Evolutionary conservation across 2,329 filamentous ascomycete species (phyloP), one percentile per base, ranked within the genome.

Genomic region (Trichoderma brevicompactum): DNA sequence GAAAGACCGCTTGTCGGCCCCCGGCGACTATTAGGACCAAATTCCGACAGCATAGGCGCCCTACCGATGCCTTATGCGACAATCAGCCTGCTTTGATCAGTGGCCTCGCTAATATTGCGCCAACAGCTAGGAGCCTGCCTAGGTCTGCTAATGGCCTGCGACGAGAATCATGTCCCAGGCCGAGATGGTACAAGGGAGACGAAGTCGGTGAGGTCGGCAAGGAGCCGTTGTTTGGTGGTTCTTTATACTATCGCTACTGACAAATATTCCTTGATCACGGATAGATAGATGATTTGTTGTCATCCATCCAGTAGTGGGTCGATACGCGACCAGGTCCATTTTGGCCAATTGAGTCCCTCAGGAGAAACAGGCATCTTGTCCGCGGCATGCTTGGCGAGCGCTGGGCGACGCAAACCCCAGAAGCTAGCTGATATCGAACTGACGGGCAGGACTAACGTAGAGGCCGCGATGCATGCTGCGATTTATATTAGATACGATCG

Each of bases 221-320:
- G 58, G 48, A 28, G 38, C 48, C n/a, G 38, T 52, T 10, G 28
- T 34, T 38, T 63, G 41, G 36, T 13, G 38, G 6, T 44, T 60
- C 56, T 52, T 63, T 52, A 63, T 63, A 49, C 23, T 13, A 54
- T 44, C 50, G 17, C 43, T 34, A 54, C 50, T 54, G 59, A 63
- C 59, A 44, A 54, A 63, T 63, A 54, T 54, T 63, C 59, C 59
- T 52, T 46, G 59, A 63, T 53, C 48, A 19, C 59, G 49, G 59
- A 54, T 52, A 62, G 40, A 48, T 43, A 53, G 52, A 38, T 64
- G 60, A 64, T 64, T 64, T 64, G 60, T 44, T 64, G 52, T 64
- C 60, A 54, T 40, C 40, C 17, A 28, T 54, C 40, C 17, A 64
- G 41, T 54, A 54, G 50, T 64, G 60, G 60, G 60, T 64, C 60